Base-by-base conservation (phyloP, 2,329 filamentous ascomycete genomes). In the Colletotrichum liaoningense region DNA sequence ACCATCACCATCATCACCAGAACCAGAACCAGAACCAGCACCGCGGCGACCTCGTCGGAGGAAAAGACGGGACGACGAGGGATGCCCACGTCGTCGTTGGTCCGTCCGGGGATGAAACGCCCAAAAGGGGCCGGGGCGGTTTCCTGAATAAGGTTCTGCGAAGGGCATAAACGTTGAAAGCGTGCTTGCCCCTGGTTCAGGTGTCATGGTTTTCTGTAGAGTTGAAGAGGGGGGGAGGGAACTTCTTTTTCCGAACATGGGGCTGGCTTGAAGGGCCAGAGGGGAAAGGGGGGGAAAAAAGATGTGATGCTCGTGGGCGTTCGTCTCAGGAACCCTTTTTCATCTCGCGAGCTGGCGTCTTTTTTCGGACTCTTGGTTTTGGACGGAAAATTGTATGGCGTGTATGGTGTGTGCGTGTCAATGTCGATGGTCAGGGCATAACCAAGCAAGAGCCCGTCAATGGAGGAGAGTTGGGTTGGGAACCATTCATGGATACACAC, bases 71-170 rank as follows among this genome's bases (percentile, higher is more conserved):
- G 72, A 71, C 60, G 62, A 74, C 35, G 26, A 63, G 66, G 58
- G 59, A 52, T 24, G 65, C 19, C 46, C 22, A 24, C 28, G 74
- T n/a, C 56, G 59, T n/a, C 49, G 59, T n/a, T 55, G 33, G 38
- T 14, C 46, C 55, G 24, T 38, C 59, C n/a, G 60, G 56, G 30
- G 68, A 72, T 68, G 72, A 76, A 69, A 73, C 77, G 24, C 76
- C 78, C 54, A 75, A 76, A 67, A 76, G 78, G 42, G 79, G 82
- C 19, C 78, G 81, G 30, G 79, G 79, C 19, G 78, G 79, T 26
- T 72, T 83, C 63, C 77, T 84, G 24, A 81, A 79, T 54, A 83
- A 83, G 77, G 80, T 83, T 75, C 82, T 83, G 57, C 77, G 81
- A 63, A 78, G 80, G 67, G 73, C 74, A 71, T 79, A 57, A 59